These are phyloP conservation scores for Penicillium vulpinum DNA, from an alignment of 2,329 filamentous ascomycete genomes.

Conservation along the genomic window DNA sequence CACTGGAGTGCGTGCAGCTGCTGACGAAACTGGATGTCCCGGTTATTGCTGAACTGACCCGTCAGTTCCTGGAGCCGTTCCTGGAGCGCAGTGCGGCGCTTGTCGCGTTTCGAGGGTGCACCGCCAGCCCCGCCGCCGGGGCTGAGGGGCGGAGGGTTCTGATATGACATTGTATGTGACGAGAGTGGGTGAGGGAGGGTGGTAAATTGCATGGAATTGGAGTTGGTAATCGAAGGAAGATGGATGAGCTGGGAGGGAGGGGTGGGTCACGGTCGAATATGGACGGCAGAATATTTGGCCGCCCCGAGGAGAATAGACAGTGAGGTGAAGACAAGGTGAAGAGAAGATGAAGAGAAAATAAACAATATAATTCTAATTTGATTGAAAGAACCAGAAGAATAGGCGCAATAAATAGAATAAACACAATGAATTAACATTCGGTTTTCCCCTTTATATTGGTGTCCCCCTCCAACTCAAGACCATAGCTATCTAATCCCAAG, in stretches of 20 bases:
- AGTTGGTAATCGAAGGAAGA: slow-evolving; percentile 2
- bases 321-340: background rate
- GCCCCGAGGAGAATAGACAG: background rate
- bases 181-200: background rate
- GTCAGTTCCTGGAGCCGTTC: slow-evolving; percentile 76
- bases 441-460: background rate
- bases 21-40: slow-evolving; percentile 81
- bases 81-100: slow-evolving; percentile 77
- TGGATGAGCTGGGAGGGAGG: slow-evolving; percentile 9
- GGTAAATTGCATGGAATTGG: background rate
- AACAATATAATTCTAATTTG: too few relatives aligned
- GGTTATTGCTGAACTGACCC: slow-evolving; percentile 74
- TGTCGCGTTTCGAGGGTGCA: slow-evolving; percentile 80
- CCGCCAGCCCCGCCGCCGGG: slow-evolving; percentile 31
- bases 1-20: slow-evolving; percentile 90
- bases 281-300: slow-evolving; percentile 5
- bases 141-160: slow-evolving; percentile 32
- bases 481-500: background rate
- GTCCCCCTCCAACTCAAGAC: background rate
- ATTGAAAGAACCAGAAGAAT: background rate
- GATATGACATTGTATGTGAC: slow-evolving; percentile 21
- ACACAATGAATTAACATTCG: background rate
- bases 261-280: slow-evolving; percentile 8
- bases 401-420: too few relatives aligned
- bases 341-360: background rate